Evolutionary conservation across 1,284 basidiomycete species (phyloP).

Genomic region (Kalmanozyma brasiliensis): DNA sequence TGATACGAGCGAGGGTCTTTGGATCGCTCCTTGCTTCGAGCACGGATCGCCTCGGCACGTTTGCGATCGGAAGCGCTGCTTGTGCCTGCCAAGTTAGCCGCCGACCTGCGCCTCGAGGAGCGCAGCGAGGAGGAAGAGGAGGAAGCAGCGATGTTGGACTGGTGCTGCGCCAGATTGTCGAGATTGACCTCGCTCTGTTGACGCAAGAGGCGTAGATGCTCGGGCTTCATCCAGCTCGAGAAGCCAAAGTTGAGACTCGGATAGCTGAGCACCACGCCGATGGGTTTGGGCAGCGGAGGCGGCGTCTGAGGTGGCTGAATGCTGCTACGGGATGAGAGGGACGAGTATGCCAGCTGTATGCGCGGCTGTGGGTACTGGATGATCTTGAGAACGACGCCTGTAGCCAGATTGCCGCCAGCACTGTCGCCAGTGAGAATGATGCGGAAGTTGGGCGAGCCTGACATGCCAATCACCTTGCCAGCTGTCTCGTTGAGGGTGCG

Average conservation of each 20-base stretch:
- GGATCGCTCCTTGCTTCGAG: slow-evolving; percentile 30
- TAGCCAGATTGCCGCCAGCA: slow-evolving; percentile 60
- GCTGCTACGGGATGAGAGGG: slow-evolving; percentile 12
- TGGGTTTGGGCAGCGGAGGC: slow-evolving; percentile 73
- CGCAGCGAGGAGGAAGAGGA: slow-evolving; percentile 25
- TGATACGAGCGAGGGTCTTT: slow-evolving; percentile 45
- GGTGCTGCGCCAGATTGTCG: slow-evolving; percentile 43
- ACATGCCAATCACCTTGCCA: slow-evolving; percentile 84
- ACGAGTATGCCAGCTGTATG: slow-evolving; percentile 53
- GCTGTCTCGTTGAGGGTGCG: slow-evolving; percentile 81
- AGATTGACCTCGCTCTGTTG: slow-evolving; percentile 69
- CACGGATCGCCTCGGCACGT: slow-evolving; percentile 29
- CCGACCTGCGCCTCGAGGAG: slow-evolving; percentile 23
- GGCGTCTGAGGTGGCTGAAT: slow-evolving; percentile 10
- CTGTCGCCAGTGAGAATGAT: slow-evolving; percentile 59
- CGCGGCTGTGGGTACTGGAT: slow-evolving; percentile 61
- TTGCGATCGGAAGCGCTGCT: slow-evolving; percentile 23
- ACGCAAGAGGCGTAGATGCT: slow-evolving; percentile 83
- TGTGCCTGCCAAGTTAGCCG: slow-evolving; percentile 24
- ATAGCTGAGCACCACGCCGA: slow-evolving; percentile 82
- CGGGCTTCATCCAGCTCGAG: slow-evolving; percentile 88
- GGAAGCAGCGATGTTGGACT: slow-evolving; percentile 6
- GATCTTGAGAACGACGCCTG: slow-evolving; percentile 55
- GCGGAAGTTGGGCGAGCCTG: slow-evolving; percentile 48
- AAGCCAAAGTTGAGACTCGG: slow-evolving; percentile 91